These are phyloP conservation scores for Metahyphopichia silvanorum DNA, from an alignment of 805 yeast species.

Conservation along the genomic window DNA sequence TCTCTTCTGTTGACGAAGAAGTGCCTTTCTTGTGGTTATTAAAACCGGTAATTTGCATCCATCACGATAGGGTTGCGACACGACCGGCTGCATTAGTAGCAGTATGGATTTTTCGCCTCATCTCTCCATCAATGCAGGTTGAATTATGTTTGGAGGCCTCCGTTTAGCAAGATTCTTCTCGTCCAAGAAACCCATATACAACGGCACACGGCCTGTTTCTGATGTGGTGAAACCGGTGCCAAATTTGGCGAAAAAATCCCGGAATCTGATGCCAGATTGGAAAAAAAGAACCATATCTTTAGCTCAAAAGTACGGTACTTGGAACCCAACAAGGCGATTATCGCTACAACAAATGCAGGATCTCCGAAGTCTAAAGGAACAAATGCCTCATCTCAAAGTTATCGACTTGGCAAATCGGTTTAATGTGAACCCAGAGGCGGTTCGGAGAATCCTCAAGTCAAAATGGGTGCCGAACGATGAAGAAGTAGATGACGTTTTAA, in stretches of 20 bases:
- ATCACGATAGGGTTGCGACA: no score
- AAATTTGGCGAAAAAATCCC: conserved; percentile 11
- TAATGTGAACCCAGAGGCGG: conserved; percentile 75
- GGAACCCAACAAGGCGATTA: conserved; percentile 68
- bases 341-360: conserved; percentile 69
- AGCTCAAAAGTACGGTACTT: conserved; percentile 57
- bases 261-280: conserved; percentile 51
- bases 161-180: no score
- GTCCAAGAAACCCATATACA: no score
- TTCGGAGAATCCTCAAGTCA: conserved; percentile 74
- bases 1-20: no score
- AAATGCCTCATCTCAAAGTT: conserved; percentile 59
- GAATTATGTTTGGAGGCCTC: no score
- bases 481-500: conserved; percentile 44
- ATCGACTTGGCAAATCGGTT: conserved; percentile 61
- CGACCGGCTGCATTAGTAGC: no score
- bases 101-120: no score
- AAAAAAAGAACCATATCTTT: conserved; percentile 62
- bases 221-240: no score
- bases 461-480: conserved; percentile 66
- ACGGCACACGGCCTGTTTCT: no score
- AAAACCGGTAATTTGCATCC: no score
- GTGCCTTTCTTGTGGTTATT: no score
- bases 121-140: no score
- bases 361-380: conserved; percentile 52